These are phyloP conservation scores for Homolaphlyctis polyrhiza DNA, from an alignment of 371 early-diverging fungal genomes.

Conservation along the genomic window DNA sequence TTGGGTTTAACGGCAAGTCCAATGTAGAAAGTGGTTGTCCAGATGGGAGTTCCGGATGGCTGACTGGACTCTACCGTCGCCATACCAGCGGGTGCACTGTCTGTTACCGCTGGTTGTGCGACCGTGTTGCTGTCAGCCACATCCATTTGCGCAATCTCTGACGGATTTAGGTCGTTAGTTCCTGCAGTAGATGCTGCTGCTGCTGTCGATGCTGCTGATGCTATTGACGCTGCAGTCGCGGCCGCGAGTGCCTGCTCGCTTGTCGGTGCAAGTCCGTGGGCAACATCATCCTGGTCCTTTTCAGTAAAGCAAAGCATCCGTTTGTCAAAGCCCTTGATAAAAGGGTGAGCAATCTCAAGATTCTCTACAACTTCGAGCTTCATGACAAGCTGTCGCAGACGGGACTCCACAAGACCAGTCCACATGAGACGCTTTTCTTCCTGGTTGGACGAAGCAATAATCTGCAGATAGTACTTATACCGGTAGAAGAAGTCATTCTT, in stretches of 20 bases:
- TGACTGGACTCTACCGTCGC: not conserved
- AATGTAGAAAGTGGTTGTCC: conserved; percentile 85
- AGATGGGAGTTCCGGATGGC: conserved; percentile 30
- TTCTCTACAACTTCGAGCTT: conserved; percentile 82
- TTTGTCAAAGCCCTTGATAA: conserved; percentile 80
- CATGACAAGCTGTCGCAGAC: conserved; percentile 83
- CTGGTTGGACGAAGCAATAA: conserved; percentile 72
- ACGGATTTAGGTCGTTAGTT: not conserved
- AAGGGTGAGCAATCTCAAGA: conserved; percentile 84
- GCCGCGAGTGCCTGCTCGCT: conserved; percentile 1
- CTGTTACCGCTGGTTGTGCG: not conserved
- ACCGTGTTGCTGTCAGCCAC: not conserved
- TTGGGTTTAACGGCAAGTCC: conserved; percentile 55
- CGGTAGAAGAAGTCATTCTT: conserved; percentile 85
- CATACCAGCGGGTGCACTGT: not conserved
- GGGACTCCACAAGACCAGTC: conserved; percentile 92
- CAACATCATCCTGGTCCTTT: conserved; percentile 59
- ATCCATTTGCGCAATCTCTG: not conserved
- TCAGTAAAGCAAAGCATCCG: conserved; percentile 55
- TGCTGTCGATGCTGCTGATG: not conserved
- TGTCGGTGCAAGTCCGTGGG: conserved; percentile 52
- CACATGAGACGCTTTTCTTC: conserved; percentile 73
- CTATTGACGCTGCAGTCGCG: not conserved
- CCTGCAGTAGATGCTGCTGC: not conserved
- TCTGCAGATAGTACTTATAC: conserved; percentile 90